Conservation (phyloP, 2,329 filamentous ascomycete species). For the Tolypocladium tundrense region DNA sequence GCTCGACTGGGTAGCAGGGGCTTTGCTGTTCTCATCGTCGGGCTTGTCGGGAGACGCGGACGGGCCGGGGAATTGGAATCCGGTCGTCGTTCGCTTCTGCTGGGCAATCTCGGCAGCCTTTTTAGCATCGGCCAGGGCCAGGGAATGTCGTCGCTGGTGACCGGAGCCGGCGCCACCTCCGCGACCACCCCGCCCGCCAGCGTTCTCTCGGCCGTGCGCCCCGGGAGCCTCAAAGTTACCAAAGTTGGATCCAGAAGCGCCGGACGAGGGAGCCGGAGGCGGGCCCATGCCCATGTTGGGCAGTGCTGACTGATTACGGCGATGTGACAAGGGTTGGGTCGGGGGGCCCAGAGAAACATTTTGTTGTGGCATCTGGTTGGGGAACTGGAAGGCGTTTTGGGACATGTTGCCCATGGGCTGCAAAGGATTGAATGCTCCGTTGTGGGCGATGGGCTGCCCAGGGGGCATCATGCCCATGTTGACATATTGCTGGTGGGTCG, state of each 20-base stretch:
- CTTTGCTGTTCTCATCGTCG: slow-evolving; percentile 33
- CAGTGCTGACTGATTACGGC: slow-evolving; percentile 94
- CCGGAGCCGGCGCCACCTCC: slow-evolving; percentile 58
- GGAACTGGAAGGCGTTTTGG: slow-evolving; percentile 83
- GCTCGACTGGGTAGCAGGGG: slow-evolving; percentile 16
- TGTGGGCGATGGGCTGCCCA: slow-evolving; percentile 63
- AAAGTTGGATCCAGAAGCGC: slow-evolving; percentile 69
- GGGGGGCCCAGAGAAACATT: slow-evolving; percentile 66
- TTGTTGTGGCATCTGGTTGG: slow-evolving; percentile 63
- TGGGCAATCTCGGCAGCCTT: slow-evolving; percentile 95
- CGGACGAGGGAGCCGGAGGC: slow-evolving; percentile 84
- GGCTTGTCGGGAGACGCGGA: slow-evolving; percentile 53
- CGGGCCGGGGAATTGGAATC: slow-evolving; percentile 87
- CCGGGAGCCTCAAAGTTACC: slow-evolving; percentile 62
- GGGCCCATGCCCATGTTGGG: slow-evolving; percentile 85
- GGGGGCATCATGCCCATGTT: slow-evolving; percentile 93
- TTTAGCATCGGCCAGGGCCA: slow-evolving; percentile 91
- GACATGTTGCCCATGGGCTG: slow-evolving; percentile 73
- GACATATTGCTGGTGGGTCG: slow-evolving; percentile 93
- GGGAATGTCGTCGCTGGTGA: slow-evolving; percentile 87
- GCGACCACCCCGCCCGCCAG: slow-evolving; percentile 56
- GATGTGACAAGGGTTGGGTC: slow-evolving; percentile 74
- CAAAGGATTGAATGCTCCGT: slow-evolving; percentile 63
- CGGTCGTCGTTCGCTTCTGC: slow-evolving; percentile 88
- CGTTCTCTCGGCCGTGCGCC: slow-evolving; percentile 22